These are phyloP conservation scores for Colletotrichum sojae DNA, from an alignment of 2,329 filamentous ascomycete genomes.

Conservation along the genomic window DNA sequence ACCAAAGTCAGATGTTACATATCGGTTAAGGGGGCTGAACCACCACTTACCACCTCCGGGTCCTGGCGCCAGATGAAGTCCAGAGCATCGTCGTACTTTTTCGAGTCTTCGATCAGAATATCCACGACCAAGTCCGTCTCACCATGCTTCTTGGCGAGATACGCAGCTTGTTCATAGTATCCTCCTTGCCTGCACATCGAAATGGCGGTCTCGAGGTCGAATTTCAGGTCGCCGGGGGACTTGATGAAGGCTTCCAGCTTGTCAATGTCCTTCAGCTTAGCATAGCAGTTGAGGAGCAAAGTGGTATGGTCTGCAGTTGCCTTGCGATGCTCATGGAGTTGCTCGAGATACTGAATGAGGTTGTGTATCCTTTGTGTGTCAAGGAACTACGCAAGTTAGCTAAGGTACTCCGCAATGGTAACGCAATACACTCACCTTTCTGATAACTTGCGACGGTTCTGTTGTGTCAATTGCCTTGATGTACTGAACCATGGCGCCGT, in stretches of 20 bases:
- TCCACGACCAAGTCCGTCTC: slow-evolving; percentile 96
- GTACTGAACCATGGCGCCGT: slow-evolving; percentile 99
- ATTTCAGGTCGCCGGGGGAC: slow-evolving; percentile 92
- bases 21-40: too few species aligned
- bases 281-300: slow-evolving; percentile 94
- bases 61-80: slow-evolving; percentile 93
- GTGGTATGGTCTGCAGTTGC: slow-evolving; percentile 97
- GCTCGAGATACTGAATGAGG: slow-evolving; percentile 95
- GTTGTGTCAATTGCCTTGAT: slow-evolving; percentile 96
- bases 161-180: slow-evolving; percentile 97
- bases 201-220: slow-evolving; percentile 97
- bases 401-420: not conserved
- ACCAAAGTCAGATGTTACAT: slow-evolving; percentile 53
- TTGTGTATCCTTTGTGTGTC: slow-evolving; percentile 99
- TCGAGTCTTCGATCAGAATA: slow-evolving; percentile 95
- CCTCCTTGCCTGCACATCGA: slow-evolving; percentile 97
- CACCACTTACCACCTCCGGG: slow-evolving; percentile 75
- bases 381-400: slow-evolving; percentile 75
- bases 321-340: slow-evolving; percentile 93
- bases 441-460: slow-evolving; percentile 94
- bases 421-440: slow-evolving; percentile 73
- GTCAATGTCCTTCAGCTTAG: slow-evolving; percentile 95
- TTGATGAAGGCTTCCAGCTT: slow-evolving; percentile 98
- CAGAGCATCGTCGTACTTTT: slow-evolving; percentile 88
- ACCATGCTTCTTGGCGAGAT: slow-evolving; percentile 92